phyloP scores from a whole-genome alignment of 257 asterid species.

The Solanum pennellii region DNA sequence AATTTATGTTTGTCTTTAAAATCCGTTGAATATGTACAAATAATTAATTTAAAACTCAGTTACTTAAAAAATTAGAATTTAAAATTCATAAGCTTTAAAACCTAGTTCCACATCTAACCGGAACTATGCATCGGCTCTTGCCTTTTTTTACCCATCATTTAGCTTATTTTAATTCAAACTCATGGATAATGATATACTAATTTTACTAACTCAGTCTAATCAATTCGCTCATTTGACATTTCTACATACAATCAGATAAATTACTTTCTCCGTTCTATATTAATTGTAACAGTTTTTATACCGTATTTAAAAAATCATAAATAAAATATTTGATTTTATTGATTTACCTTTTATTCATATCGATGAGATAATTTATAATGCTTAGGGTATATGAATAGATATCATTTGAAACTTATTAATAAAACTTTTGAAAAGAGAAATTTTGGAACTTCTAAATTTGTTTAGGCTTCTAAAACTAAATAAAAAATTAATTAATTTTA shows the following conservation, averaged over 20 bases:
- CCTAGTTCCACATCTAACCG: not conserved
- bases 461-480: not conserved
- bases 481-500: too few species aligned
- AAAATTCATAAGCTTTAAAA: not conserved
- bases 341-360: too few species aligned
- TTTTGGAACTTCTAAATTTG: not conserved
- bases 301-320: too few species aligned
- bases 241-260: not conserved
- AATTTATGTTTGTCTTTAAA: not conserved
- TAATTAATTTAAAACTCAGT: not conserved
- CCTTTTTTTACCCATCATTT: not conserved
- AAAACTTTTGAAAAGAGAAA: too few species aligned
- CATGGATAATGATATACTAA: not conserved
- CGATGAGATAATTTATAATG: too few species aligned
- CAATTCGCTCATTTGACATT: not conserved
- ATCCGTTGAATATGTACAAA: not conserved
- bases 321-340: too few species aligned
- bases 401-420: too few species aligned
- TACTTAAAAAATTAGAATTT: not conserved
- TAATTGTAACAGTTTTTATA: too few species aligned
- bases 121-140: not conserved
- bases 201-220: not conserved
- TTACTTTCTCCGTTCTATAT: not conserved
- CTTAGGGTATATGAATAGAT: not conserved
- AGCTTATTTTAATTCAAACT: not conserved